phyloP scores from a whole-genome alignment of 2,329 filamentous ascomycete species.

The Epichloe scottii region DNA sequence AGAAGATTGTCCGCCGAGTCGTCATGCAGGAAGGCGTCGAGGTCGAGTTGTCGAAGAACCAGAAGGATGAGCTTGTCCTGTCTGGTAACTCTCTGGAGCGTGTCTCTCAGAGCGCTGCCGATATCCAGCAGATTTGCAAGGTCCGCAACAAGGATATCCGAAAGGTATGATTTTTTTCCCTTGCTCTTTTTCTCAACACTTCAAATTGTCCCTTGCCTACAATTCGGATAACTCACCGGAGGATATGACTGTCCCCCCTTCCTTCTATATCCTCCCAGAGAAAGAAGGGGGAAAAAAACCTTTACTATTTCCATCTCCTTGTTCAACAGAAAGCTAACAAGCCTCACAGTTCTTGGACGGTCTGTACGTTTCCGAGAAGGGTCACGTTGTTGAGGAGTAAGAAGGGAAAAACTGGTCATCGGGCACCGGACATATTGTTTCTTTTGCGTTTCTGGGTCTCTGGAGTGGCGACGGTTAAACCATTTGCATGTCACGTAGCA shows the following conservation, averaged over 20 bases:
- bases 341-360: slow-evolving; percentile 83
- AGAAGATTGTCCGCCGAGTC: slow-evolving; percentile 96
- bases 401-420: slow-evolving; percentile 15
- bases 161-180: slow-evolving; percentile 51
- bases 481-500: slow-evolving; percentile 48
- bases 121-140: slow-evolving; percentile 99
- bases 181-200: background rate
- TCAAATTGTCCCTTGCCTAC: background rate
- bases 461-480: slow-evolving; percentile 51
- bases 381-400: slow-evolving; percentile 73
- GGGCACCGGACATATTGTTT: slow-evolving; percentile 29
- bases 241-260: background rate
- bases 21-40: slow-evolving; percentile 83
- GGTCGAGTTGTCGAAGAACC: slow-evolving; percentile 75
- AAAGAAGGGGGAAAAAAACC: no score
- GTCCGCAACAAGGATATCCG: slow-evolving; percentile 99
- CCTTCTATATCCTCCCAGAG: background rate
- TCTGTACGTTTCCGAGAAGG: slow-evolving; percentile 98
- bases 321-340: slow-evolving; percentile 10
- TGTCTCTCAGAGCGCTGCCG: slow-evolving; percentile 95
- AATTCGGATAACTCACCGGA: background rate
- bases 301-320: no score
- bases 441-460: slow-evolving; percentile 49
- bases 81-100: slow-evolving; percentile 90
- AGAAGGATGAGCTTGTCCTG: slow-evolving; percentile 96